phyloP scores from a whole-genome alignment of 2,329 filamentous ascomycete genomes.

The Lachnellula arida region DNA sequence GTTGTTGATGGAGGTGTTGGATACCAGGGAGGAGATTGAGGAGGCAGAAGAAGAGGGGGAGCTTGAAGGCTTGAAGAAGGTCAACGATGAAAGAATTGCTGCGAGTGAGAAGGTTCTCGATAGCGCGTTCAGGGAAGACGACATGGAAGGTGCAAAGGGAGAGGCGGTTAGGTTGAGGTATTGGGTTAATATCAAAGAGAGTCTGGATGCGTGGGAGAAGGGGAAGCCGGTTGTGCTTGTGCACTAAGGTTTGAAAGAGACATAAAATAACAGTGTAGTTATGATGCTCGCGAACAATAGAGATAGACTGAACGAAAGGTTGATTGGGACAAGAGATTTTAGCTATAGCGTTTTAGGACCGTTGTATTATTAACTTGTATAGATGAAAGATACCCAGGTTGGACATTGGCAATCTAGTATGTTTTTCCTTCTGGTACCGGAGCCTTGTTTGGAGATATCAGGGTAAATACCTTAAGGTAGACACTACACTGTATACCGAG shows the following conservation, averaged over 20 bases:
- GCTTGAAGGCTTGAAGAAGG: slow-evolving; percentile 51
- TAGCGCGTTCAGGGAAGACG: slow-evolving; percentile 58
- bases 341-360: neutral
- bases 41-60: slow-evolving; percentile 64
- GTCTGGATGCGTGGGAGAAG: slow-evolving; percentile 76
- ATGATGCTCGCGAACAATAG: neutral
- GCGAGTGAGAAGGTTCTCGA: slow-evolving; percentile 60
- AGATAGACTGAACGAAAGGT: too few species aligned
- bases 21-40: slow-evolving; percentile 72
- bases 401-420: neutral
- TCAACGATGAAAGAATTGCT: slow-evolving; percentile 65
- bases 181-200: slow-evolving; percentile 84
- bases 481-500: too few species aligned
- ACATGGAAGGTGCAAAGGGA: slow-evolving; percentile 59
- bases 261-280: neutral
- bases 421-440: neutral
- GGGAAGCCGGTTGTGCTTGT: slow-evolving; percentile 58
- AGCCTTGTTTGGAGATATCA: neutral
- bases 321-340: neutral
- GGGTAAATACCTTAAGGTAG: neutral
- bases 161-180: slow-evolving; percentile 80
- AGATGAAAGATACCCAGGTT: neutral
- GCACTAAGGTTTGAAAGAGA: slow-evolving; percentile 36
- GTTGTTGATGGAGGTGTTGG: slow-evolving; percentile 74
- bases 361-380: neutral